phyloP scores from a whole-genome alignment of 2,329 filamentous ascomycete genomes.

The Fusarium musae region DNA sequence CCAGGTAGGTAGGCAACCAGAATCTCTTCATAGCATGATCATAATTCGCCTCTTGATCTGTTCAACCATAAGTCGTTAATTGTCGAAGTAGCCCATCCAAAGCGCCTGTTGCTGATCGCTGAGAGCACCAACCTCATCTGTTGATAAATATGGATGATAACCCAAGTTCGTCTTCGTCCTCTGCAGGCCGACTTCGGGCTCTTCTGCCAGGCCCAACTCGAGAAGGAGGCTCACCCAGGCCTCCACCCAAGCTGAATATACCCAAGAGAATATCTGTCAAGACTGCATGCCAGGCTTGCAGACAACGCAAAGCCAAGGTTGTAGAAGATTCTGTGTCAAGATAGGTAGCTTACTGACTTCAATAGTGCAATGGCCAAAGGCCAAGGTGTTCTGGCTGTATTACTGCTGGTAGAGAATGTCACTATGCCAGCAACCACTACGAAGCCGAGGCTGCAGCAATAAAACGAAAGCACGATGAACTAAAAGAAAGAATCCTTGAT shows the following conservation, averaged over 20 bases:
- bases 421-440: slow-evolving; percentile 9
- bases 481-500: not conserved
- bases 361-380: slow-evolving; percentile 25
- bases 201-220: slow-evolving; percentile 18
- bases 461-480: slow-evolving; percentile 23
- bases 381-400: slow-evolving; percentile 24
- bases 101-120: not conserved
- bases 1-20: not conserved
- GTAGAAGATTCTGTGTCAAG: not conserved
- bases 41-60: not conserved
- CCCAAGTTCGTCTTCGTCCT: not conserved
- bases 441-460: slow-evolving; percentile 15
- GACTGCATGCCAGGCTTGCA: slow-evolving; percentile 27
- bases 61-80: not conserved
- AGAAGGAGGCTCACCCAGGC: not conserved
- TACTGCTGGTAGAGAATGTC: slow-evolving; percentile 11
- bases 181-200: slow-evolving; percentile 1
- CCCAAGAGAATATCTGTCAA: slow-evolving; percentile 26
- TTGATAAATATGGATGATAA: slow-evolving; percentile 7
- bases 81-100: not conserved
- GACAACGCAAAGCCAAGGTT: slow-evolving; percentile 32
- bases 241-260: slow-evolving; percentile 13
- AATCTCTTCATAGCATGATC: not conserved
- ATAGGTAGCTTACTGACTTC: not conserved
- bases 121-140: not conserved